phyloP scores from a whole-genome alignment of 1,284 basidiomycete genomes.

The Meripilus lineatus region DNA sequence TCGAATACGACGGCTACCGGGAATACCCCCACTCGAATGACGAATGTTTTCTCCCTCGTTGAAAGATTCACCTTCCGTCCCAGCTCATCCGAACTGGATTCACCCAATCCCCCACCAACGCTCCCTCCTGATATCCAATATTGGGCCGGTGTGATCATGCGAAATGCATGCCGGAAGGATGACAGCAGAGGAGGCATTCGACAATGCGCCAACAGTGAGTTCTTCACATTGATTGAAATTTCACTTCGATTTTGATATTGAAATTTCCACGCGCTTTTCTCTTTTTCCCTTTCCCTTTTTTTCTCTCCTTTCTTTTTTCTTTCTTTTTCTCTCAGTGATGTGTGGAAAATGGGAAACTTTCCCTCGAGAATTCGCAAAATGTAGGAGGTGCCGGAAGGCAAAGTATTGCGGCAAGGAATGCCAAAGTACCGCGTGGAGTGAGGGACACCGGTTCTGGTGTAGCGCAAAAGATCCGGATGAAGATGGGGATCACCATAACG shows the following conservation, averaged over 20 bases:
- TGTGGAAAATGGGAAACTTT: slow-evolving; percentile 95
- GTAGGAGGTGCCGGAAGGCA: slow-evolving; percentile 91
- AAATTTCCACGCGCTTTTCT: no score
- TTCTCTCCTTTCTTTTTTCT: slow-evolving; percentile 8
- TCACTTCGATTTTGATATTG: slow-evolving; percentile 2
- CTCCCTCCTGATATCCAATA: slow-evolving; percentile 94
- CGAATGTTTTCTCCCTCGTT: slow-evolving; percentile 93
- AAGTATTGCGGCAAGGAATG: slow-evolving; percentile 99
- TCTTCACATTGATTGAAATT: slow-evolving; percentile 7
- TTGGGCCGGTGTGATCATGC: slow-evolving; percentile 99
- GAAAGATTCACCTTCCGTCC: slow-evolving; percentile 95
- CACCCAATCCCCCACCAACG: slow-evolving; percentile 64
- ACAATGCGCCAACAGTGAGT: slow-evolving; percentile 94
- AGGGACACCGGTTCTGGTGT: slow-evolving; percentile 93
- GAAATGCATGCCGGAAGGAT: slow-evolving; percentile 98
- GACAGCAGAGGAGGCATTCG: slow-evolving; percentile 89
- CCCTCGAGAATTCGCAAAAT: slow-evolving; percentile 97
- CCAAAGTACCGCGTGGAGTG: slow-evolving; percentile 95
- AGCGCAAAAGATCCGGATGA: slow-evolving; percentile 73
- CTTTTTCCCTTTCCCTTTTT: no score
- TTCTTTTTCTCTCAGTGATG: slow-evolving; percentile 52
- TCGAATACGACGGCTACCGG: slow-evolving; percentile 14
- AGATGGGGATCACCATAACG: slow-evolving; percentile 32
- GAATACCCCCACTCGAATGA: slow-evolving; percentile 43
- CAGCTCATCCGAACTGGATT: slow-evolving; percentile 71